Conservation (phyloP, 2,329 filamentous ascomycete genomes). For the Colletotrichum tanaceti region DNA sequence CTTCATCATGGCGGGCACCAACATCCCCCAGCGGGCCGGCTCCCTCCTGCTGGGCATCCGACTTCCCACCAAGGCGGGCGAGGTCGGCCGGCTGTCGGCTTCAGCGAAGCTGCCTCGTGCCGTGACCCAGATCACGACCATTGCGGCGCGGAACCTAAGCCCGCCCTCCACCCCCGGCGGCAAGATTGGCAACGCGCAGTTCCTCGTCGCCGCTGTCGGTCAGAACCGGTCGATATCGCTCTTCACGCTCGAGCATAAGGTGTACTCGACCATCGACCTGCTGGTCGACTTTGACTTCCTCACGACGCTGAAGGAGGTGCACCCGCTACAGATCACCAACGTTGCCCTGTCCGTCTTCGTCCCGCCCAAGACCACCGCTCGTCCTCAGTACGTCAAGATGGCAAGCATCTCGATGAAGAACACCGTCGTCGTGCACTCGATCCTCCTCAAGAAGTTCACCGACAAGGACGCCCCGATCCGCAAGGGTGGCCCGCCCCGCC, state of each 20-base stretch:
- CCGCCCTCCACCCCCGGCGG: conserved; percentile 62
- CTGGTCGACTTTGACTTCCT: conserved; percentile 65
- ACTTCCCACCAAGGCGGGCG: conserved; percentile 53
- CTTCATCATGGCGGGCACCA: conserved; percentile 68
- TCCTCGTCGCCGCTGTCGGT: conserved; percentile 82
- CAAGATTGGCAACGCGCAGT: conserved; percentile 74
- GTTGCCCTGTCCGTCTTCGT: conserved; percentile 69
- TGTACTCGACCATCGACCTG: conserved; percentile 59
- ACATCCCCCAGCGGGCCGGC: conserved; percentile 69
- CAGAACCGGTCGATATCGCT: conserved; percentile 83
- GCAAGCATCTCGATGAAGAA: conserved; percentile 86
- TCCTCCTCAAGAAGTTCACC: conserved; percentile 70
- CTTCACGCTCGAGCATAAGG: conserved; percentile 78
- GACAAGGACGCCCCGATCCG: conserved; percentile 50
- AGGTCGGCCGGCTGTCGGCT: conserved; percentile 62
- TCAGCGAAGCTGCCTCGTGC: conserved; percentile 70
- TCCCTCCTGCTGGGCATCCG: conserved; percentile 68
- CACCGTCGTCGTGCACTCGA: conserved; percentile 81
- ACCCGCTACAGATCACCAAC: conserved; percentile 69
- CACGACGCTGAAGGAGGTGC: conserved; percentile 64
- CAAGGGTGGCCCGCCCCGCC: conserved; percentile 56
- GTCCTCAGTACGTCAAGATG: conserved; percentile 74
- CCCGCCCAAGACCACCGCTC: conserved; percentile 62
- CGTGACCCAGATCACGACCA: conserved; percentile 79
- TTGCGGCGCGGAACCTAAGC: conserved; percentile 80